Evolutionary conservation across 1,284 basidiomycete genomes (phyloP), one percentile per base, ranked within the genome.

Genomic region (Sphagnurus paluster): DNA sequence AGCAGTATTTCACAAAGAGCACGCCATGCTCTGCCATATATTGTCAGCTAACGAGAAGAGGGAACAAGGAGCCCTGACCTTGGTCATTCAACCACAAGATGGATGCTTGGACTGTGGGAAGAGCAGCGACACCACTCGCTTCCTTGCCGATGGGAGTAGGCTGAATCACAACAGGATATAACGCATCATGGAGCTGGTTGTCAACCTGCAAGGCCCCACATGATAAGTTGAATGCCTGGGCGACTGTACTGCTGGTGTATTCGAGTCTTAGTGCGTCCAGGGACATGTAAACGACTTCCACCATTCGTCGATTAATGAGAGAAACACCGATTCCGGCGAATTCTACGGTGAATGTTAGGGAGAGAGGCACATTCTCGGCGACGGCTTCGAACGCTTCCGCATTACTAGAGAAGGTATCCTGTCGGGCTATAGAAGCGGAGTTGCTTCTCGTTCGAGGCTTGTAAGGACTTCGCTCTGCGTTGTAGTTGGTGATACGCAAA

Each of bases 1-100:
- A 96, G 39, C 93, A 97, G 61, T 99, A 99, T 71, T 99, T 99
- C 71, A 99, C 79, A 66, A 98, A 99, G 30, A 90, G 71, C 13
- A 99, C 97, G 14, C 97, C 97, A 57, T 99, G 97, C 21, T 89
- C 93, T 95, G 30, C 16, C n/a, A 39, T 17, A 13, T 17, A 6
- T 14, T 21, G n/a, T 20, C 32, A 1, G 19, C 7, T 17, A 5
- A 4, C 13, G n/a, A 28, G 14, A 23, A n/a, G 17, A 23, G 30
- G 10, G 40, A 2, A 8, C 8, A 21, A 24, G n/a, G 14, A 20
- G 17, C 11, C 21, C 33, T 46, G 24, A 93, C 94, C 89, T 74
- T 92, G 82, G 61, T 99, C 97, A 62, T 98, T 98, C 50, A 98
- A 72, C 68, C 95, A 84, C 46, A 95, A 87, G 2, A 95, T 74